Evolutionary conservation across 495 filamentous ascomycete species (phyloP).

Genomic region (Cenococcum geophilum): DNA sequence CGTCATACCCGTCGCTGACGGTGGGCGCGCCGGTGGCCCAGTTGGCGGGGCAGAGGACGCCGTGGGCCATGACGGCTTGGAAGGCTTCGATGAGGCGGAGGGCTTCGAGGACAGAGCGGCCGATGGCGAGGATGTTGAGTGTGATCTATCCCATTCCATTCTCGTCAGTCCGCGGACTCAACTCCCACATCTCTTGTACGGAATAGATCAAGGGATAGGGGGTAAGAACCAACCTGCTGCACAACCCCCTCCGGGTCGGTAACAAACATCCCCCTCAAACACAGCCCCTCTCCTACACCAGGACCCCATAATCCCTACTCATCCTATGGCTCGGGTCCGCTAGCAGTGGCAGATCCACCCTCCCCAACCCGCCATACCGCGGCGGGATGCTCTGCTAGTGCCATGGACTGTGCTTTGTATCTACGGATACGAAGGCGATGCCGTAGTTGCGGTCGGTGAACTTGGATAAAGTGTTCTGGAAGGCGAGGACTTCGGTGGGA

Average conservation of each 20-base stretch:
- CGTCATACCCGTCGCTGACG: too few species aligned
- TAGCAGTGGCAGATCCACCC: slow-evolving; percentile 22
- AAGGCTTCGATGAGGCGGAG: too few species aligned
- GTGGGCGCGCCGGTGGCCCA: too few species aligned
- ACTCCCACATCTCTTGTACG: too few species aligned
- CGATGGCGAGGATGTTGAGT: too few species aligned
- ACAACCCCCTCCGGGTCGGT: slow-evolving; percentile 19
- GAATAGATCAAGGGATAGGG: too few species aligned
- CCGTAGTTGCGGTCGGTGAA: slow-evolving; percentile 20
- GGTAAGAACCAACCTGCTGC: slow-evolving; percentile 13
- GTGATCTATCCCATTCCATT: too few species aligned
- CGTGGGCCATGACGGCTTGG: too few species aligned
- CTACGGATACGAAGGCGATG: slow-evolving; percentile 37
- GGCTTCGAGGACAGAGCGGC: too few species aligned
- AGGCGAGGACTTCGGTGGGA: slow-evolving; percentile 29
- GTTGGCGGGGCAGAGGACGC: too few species aligned
- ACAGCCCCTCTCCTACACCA: slow-evolving; percentile 24
- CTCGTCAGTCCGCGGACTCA: too few species aligned
- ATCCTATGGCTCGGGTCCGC: slow-evolving; percentile 27
- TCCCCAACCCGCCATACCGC: slow-evolving; percentile 23
- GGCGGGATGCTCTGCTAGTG: slow-evolving; percentile 25
- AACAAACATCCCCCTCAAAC: slow-evolving; percentile 28
- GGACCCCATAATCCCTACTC: slow-evolving; percentile 26
- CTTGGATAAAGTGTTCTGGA: slow-evolving; percentile 24
- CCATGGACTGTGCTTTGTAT: slow-evolving; percentile 27